A percentile compares a stretch with the other conserved stretches of the same genome.
Conservation (phyloP, 108 stramenopile genomes). For the Fistulifera pelliculosa region DNA sequence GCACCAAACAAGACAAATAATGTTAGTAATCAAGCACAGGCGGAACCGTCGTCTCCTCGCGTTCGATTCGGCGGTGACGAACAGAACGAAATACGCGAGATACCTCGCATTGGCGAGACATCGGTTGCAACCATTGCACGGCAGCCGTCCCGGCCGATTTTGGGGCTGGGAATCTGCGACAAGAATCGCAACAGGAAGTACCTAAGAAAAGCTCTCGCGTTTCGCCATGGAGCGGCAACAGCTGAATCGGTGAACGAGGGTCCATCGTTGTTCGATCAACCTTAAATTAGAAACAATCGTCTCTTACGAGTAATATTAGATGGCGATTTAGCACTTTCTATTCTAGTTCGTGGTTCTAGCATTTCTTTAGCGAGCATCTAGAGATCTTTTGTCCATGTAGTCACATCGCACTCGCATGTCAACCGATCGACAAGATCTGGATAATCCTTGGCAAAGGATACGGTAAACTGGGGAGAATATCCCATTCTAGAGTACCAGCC, state of each 20-base stretch:
- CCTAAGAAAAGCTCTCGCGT: background rate
- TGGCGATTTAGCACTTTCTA: too few relatives aligned
- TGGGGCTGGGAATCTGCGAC: constrained; percentile 1
- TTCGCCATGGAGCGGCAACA: constrained; percentile 5
- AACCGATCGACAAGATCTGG: constrained; percentile 1
- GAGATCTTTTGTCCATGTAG: constrained; percentile 3
- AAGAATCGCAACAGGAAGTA: background rate
- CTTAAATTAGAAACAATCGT: too few relatives aligned
- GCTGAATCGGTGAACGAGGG: background rate
- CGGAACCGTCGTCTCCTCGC: background rate
- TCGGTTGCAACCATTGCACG: background rate
- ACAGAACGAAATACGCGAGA: background rate
- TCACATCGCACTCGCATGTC: constrained; percentile 7
- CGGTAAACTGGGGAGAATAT: constrained; percentile 4
- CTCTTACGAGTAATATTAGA: too few relatives aligned
- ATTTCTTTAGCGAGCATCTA: too few relatives aligned
- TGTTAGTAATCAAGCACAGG: background rate
- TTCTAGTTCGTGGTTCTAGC: too few relatives aligned
- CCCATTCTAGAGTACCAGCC: constrained; percentile 7
- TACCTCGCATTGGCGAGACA: background rate
- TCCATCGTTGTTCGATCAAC: too few relatives aligned
- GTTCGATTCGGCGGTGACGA: background rate
- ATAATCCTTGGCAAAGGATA: constrained; percentile 3
- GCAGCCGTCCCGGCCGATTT: background rate
- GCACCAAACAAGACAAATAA: too few relatives aligned